Conservation (phyloP, 2,329 filamentous ascomycete species). For the Beauveria bassiana region DNA sequence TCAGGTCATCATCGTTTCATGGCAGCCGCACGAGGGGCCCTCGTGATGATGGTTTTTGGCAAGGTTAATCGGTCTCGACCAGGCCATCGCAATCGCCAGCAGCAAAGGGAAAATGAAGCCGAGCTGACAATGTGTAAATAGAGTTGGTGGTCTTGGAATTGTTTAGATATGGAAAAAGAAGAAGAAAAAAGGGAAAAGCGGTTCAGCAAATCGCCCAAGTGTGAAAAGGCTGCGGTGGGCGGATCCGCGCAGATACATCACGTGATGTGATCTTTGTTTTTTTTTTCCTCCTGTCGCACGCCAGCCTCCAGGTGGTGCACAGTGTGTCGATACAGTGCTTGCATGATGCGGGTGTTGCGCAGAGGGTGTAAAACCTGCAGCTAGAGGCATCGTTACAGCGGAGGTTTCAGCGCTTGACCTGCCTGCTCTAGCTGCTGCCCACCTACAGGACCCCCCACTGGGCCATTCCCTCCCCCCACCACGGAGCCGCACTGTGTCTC, state of each 20-base stretch:
- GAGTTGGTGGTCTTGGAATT: conserved; percentile 34
- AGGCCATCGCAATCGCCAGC: conserved; percentile 43
- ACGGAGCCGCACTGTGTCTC: neutral
- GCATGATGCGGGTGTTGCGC: neutral
- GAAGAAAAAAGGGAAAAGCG: conserved; percentile 20
- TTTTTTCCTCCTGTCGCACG: neutral
- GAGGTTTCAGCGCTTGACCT: neutral
- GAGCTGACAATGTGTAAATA: conserved; percentile 33
- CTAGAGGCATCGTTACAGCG: neutral
- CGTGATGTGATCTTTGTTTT: neutral
- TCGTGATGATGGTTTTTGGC: conserved; percentile 63
- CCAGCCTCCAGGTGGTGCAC: neutral
- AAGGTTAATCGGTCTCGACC: conserved; percentile 55
- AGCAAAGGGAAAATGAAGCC: conserved; percentile 24
- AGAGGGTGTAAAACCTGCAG: neutral
- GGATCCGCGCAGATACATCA: neutral
- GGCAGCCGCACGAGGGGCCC: conserved; percentile 55
- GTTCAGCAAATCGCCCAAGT: conserved; percentile 15
- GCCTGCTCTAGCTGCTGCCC: too few species aligned
- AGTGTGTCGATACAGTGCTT: neutral
- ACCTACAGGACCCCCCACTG: neutral
- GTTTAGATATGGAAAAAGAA: conserved; percentile 20
- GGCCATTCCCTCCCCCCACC: neutral
- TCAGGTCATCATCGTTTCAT: conserved; percentile 64
- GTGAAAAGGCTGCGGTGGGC: conserved; percentile 6